phyloP scores from a whole-genome alignment of 139 green algal species.

The Chlamydomonas applanata region DNA sequence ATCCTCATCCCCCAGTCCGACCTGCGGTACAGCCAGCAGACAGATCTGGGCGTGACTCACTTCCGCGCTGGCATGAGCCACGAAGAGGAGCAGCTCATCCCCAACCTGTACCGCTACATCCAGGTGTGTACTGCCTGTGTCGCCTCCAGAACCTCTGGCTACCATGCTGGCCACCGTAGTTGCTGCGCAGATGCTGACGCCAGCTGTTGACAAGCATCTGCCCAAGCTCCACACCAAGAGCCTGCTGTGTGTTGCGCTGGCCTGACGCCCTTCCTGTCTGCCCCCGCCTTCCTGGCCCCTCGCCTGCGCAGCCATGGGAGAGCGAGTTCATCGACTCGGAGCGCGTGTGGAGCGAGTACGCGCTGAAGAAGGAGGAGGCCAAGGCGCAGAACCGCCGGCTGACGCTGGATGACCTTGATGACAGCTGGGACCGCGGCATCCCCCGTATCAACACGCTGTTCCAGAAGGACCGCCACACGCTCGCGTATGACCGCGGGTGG shows the following conservation, averaged over 20 bases:
- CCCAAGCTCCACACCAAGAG: too few relatives aligned
- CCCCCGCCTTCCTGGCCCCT: background rate
- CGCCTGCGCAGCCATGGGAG: constrained; percentile 87
- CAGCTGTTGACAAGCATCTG: too few relatives aligned
- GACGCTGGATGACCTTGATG: constrained; percentile 92
- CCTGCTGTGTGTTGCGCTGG: too few relatives aligned
- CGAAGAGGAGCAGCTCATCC: constrained; percentile 99
- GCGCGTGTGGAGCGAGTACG: constrained; percentile 98
- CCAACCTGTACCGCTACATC: constrained; percentile 92
- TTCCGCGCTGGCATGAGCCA: constrained; percentile 98
- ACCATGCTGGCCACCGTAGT: too few relatives aligned
- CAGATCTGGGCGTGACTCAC: constrained; percentile 97
- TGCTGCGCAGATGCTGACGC: too few relatives aligned
- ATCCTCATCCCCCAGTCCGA: constrained; percentile 97
- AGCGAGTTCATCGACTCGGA: constrained; percentile 96
- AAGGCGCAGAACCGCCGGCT: constrained; percentile 69
- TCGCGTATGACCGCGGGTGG: constrained; percentile 99
- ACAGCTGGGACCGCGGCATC: constrained; percentile 98
- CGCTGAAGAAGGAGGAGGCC: constrained; percentile 88
- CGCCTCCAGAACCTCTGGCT: too few relatives aligned
- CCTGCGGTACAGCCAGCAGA: constrained; percentile 93
- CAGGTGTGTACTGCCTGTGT: constrained; percentile 10
- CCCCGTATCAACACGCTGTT: constrained; percentile 99
- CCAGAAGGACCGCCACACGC: constrained; percentile 96
- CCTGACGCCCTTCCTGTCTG: too few relatives aligned